These are phyloP conservation scores for Penstemon barbatus DNA, from an alignment of 257 asterid genomes.

Conservation along the genomic window DNA sequence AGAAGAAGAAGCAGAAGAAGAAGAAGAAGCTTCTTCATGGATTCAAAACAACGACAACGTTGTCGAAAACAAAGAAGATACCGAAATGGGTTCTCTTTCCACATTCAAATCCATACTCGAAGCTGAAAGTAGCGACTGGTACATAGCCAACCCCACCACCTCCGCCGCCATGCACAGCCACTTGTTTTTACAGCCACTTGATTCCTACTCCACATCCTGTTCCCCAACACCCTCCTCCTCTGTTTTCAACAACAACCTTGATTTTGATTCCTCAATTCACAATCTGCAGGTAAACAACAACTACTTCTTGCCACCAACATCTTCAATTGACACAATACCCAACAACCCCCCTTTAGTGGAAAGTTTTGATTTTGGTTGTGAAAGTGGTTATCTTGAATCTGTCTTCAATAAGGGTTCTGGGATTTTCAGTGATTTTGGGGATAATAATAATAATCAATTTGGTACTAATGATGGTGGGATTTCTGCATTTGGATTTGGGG, in stretches of 20 bases:
- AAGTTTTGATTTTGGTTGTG: constrained; percentile 52
- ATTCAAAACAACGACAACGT: constrained; percentile 32
- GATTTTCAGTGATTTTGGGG: constrained; percentile 38
- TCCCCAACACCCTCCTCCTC: constrained; percentile 68
- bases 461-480: constrained; percentile 43
- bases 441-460: constrained; percentile 40
- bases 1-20: too few species aligned
- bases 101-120: constrained; percentile 80
- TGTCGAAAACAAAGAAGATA: constrained; percentile 37
- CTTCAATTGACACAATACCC: constrained; percentile 21
- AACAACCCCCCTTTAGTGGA: constrained; percentile 28
- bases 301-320: constrained; percentile 48
- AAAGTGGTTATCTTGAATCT: constrained; percentile 58
- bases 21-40: constrained; percentile 49
- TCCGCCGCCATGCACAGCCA: constrained; percentile 45
- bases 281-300: constrained; percentile 40
- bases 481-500: constrained; percentile 43
- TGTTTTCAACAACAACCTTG: constrained; percentile 45
- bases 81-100: constrained; percentile 56
- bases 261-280: constrained; percentile 37
- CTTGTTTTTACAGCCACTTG: constrained; percentile 48
- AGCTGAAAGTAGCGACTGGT: constrained; percentile 72
- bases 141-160: constrained; percentile 27
- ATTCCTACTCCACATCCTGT: constrained; percentile 70
- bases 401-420: constrained; percentile 1